Evolutionary conservation across 108 stramenopile genomes (phyloP).

Genomic region (Asterionellopsis glacialis): DNA sequence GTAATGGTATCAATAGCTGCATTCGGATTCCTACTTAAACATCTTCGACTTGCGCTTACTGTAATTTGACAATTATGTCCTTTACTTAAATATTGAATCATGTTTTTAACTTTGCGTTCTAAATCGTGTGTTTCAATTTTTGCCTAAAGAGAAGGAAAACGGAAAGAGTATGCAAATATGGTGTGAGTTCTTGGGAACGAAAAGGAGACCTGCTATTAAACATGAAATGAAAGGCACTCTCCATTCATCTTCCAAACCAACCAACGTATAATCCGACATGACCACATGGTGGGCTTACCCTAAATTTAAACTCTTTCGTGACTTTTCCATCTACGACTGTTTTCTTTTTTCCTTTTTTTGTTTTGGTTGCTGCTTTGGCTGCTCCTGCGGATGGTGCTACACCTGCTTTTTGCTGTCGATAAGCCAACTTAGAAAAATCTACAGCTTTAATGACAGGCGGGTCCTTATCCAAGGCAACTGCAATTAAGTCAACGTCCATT

Average conservation of each 20-base stretch:
- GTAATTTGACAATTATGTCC: slow-evolving; percentile 65
- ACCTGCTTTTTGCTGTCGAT: slow-evolving; percentile 24
- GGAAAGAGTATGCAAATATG: neutral
- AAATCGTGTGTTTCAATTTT: slow-evolving; percentile 64
- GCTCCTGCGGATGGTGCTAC: slow-evolving; percentile 21
- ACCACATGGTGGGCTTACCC: no score
- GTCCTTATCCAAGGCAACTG: slow-evolving; percentile 27
- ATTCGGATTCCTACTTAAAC: no score
- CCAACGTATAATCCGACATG: no score
- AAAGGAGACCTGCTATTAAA: no score
- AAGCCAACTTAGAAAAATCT: slow-evolving; percentile 38
- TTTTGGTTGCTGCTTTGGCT: slow-evolving; percentile 11
- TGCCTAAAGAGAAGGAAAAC: slow-evolving; percentile 32
- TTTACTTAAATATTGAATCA: slow-evolving; percentile 41
- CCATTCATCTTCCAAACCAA: no score
- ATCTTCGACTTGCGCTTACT: slow-evolving; percentile 11
- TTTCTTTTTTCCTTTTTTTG: slow-evolving; percentile 21
- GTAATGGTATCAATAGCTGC: no score
- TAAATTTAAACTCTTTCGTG: slow-evolving; percentile 20
- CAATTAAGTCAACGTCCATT: slow-evolving; percentile 47
- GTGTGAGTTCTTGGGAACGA: no score
- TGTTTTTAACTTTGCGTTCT: slow-evolving; percentile 40
- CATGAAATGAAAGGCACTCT: no score
- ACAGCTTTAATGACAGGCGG: slow-evolving; percentile 63
- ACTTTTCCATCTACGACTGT: slow-evolving; percentile 13